These are phyloP conservation scores for Nevesoporus exiguus DNA, from an alignment of 768 basidiomycete genomes.

Conservation along the genomic window DNA sequence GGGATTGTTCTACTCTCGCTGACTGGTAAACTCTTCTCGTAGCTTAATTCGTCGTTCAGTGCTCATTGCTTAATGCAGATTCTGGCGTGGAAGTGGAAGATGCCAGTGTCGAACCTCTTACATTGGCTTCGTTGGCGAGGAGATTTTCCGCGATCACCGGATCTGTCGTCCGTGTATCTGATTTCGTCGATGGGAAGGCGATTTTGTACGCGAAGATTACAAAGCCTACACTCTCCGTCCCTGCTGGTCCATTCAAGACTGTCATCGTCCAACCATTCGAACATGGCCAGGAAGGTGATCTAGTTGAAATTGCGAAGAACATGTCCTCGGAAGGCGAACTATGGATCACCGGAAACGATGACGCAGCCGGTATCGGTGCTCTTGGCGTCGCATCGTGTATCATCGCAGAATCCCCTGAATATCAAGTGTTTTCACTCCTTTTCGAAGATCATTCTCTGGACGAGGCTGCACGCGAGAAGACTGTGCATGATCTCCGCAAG, in stretches of 20 bases:
- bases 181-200: conserved; percentile 9
- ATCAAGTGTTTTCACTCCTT: conserved; percentile 26
- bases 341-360: conserved; percentile 30
- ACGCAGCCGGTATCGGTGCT: conserved; percentile 30
- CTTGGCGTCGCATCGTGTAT: conserved; percentile 29
- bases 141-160: conserved; percentile 14
- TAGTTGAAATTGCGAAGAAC: conserved; percentile 25
- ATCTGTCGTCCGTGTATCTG: conserved; percentile 10
- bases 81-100: conserved; percentile 17
- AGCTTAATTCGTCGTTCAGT: neutral
- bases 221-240: conserved; percentile 11
- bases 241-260: conserved; percentile 22
- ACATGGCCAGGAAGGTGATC: conserved; percentile 26
- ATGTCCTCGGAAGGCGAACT: conserved; percentile 25
- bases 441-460: conserved; percentile 30
- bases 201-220: conserved; percentile 15
- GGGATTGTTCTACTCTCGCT: conserved; percentile 25
- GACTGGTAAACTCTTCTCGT: conserved; percentile 11
- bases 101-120: conserved; percentile 11
- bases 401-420: conserved; percentile 30
- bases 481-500: conserved; percentile 24
- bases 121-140: conserved; percentile 7
- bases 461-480: conserved; percentile 20
- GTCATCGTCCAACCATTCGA: conserved; percentile 26
- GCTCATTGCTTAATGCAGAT: conserved; percentile 8